Conservation (phyloP, 495 filamentous ascomycete genomes). For the Trichoderma erinaceum region DNA sequence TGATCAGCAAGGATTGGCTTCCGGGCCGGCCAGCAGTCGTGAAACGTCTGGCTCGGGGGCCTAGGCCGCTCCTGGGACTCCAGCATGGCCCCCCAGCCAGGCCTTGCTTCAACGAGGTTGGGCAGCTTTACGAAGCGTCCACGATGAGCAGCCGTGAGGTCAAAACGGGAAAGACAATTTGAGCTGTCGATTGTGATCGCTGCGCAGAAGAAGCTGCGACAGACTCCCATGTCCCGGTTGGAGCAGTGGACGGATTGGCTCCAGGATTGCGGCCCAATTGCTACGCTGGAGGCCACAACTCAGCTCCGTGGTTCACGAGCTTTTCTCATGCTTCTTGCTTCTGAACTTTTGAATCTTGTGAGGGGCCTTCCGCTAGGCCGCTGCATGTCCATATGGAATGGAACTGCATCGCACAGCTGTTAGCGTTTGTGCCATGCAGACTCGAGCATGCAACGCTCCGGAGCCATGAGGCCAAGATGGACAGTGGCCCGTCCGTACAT, state of each 20-base stretch:
- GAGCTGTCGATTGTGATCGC: neutral
- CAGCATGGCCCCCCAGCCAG: neutral
- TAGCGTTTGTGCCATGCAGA: neutral
- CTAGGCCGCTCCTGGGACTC: neutral
- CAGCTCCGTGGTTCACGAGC: neutral
- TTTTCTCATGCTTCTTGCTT: neutral
- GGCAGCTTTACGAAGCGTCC: neutral
- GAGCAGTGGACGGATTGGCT: neutral
- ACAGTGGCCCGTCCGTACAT: neutral
- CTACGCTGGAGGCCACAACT: neutral
- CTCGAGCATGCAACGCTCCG: neutral
- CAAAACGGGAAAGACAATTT: neutral
- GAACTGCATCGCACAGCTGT: neutral
- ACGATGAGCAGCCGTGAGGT: neutral
- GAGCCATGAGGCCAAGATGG: neutral
- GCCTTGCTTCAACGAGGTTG: neutral
- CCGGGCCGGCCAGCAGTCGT: slow-evolving; percentile 11
- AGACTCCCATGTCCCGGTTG: neutral
- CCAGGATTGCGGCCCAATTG: neutral
- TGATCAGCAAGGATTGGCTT: slow-evolving; percentile 9
- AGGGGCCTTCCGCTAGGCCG: neutral
- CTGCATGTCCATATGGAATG: neutral
- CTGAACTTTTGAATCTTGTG: neutral
- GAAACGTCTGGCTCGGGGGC: slow-evolving; percentile 3
- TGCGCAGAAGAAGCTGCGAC: neutral